Conservation (phyloP, 345 rosid genomes). For the Eutrema yunnanense region DNA sequence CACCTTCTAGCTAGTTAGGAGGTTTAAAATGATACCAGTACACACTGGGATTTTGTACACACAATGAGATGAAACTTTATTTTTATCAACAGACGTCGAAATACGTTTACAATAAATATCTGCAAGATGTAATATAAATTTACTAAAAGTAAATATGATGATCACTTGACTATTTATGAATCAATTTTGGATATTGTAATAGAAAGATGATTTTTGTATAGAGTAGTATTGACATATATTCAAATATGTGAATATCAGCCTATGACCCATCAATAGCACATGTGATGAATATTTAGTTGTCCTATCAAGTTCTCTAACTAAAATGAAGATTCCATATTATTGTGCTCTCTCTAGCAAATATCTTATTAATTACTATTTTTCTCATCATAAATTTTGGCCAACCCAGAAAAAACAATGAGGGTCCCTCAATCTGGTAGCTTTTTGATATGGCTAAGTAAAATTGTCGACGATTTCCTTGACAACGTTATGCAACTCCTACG, state of each 20-base stretch:
- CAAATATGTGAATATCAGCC: not conserved
- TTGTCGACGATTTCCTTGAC: conserved; percentile 35
- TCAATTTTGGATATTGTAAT: not conserved
- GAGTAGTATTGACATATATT: not conserved
- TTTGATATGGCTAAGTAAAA: conserved; percentile 39
- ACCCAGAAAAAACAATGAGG: conserved; percentile 13
- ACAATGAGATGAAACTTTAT: no score
- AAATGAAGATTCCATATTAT: conserved; percentile 17
- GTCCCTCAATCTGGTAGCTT: conserved; percentile 26
- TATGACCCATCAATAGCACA: not conserved
- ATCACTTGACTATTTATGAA: not conserved
- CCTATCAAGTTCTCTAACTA: not conserved
- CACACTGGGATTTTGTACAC: no score
- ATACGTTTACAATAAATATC: not conserved
- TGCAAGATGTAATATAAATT: not conserved
- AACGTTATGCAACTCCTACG: conserved; percentile 24
- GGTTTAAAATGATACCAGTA: no score
- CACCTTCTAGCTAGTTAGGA: no score
- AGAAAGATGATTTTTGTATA: not conserved
- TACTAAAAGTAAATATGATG: not conserved
- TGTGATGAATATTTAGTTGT: conserved; percentile 5
- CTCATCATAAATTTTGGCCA: conserved; percentile 7
- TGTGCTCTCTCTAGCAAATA: not conserved
- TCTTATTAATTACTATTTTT: not conserved
- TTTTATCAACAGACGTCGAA: no score